Evolutionary conservation across 83 land plant genomes (phyloP).

Genomic region (Picea abies): DNA sequence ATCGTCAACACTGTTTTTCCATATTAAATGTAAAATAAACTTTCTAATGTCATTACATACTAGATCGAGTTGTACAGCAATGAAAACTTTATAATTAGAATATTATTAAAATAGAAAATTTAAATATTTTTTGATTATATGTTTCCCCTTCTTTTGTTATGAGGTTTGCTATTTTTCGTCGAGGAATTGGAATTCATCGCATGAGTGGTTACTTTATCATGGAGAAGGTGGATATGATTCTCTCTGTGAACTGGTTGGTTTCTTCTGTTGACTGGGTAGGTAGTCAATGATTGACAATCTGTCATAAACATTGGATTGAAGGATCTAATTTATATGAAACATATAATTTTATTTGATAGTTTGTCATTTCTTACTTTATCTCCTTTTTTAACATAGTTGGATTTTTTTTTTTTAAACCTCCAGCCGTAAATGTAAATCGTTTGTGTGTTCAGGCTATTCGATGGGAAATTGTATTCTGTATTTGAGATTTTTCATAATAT

Average conservation of each 20-base stretch:
- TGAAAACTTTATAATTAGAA: conserved; percentile 1
- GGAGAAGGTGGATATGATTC: conserved; percentile 73
- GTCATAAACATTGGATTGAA: not conserved
- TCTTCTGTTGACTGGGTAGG: conserved; percentile 40
- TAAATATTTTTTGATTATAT: not conserved
- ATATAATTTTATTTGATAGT: not conserved
- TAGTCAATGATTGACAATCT: not conserved
- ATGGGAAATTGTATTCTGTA: too few relatives aligned
- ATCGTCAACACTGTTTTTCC: too few relatives aligned
- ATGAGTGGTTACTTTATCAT: conserved; percentile 67
- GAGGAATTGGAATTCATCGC: conserved; percentile 79
- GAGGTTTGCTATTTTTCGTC: conserved; percentile 52
- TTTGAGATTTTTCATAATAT: too few relatives aligned
- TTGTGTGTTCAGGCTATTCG: not conserved
- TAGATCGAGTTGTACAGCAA: too few relatives aligned
- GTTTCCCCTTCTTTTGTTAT: too few relatives aligned
- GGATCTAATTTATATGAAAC: not conserved
- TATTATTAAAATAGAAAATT: not conserved
- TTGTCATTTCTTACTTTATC: conserved; percentile 7
- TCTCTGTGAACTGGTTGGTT: conserved; percentile 49
- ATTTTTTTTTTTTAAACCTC: conserved; percentile 33
- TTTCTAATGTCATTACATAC: too few relatives aligned
- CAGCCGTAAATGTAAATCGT: conserved; percentile 2
- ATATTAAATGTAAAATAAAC: too few relatives aligned
- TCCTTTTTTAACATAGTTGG: conserved; percentile 36